Base-by-base conservation (phyloP, 1,139 yeast genomes). In the Taphrina pruni region DNA sequence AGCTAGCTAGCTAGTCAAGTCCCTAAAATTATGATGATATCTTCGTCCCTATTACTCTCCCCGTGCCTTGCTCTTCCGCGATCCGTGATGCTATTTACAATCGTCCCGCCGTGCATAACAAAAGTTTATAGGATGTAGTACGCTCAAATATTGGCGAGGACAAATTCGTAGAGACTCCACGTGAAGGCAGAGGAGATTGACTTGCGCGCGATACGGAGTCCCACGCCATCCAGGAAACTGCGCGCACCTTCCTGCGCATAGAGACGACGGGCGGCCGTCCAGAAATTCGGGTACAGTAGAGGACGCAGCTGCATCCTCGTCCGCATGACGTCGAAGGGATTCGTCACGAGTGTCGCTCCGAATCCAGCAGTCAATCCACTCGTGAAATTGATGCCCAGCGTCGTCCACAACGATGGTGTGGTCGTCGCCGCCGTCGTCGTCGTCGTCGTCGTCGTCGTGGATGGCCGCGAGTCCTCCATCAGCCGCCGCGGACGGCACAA, bases 261-360 rank as follows among this genome's bases (percentile, higher is more conserved):
- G 58, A 75, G 65, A 35, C 71, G 70, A 0, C 78, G 75, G 0
- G 88, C 83, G 2, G 77, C 75, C 1, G 17, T 79, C 77, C 48
- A 73, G 76, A 75, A 83, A 85, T 66, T 78, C 21, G 73, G 70
- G 61, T 74, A 72, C 45, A 46, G 17, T 14, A 69, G 66, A 6
- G 74, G 74, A 2, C 65, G 79, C 65, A 93, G 80, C 79, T 94
- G 99, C 82, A 94, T 87, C 71, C 97, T 81, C 0, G 99, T 95
- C 77, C 94, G 94, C 60, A 94, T 86, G 0, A 97, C 91, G 76
- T 94, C 99, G 76, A 94, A 94, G 0, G 99, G 99, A 0, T 96
- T 96, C 0, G 99, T 94, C 26, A 90, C 80, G 0, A 94, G 83
- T 0, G 98, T 92, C 3, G 98, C 91, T 32, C 88, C 78, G 14